Conservation (phyloP, 2,329 filamentous ascomycete species). For the Claviceps cyperi region DNA sequence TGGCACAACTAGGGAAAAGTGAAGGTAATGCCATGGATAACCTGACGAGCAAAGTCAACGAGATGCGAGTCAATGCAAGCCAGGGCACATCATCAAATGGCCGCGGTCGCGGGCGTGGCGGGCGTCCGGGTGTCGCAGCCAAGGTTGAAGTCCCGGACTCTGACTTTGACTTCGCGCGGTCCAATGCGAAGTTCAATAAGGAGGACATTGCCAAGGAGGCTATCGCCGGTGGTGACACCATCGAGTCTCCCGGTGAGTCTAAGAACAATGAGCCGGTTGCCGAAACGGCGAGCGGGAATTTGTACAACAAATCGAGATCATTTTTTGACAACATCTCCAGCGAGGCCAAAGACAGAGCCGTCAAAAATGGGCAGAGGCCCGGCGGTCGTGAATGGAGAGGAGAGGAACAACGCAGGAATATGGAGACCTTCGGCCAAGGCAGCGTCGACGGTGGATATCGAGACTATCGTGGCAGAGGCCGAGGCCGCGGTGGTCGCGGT, state of each 20-base stretch:
- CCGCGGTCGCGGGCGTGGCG: slow-evolving; percentile 35
- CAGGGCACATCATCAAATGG: slow-evolving; percentile 32
- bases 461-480: slow-evolving; percentile 65
- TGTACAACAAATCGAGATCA: slow-evolving; percentile 77
- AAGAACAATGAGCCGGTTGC: slow-evolving; percentile 25
- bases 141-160: slow-evolving; percentile 81
- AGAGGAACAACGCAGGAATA: slow-evolving; percentile 88
- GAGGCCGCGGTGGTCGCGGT: slow-evolving; percentile 48
- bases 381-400: slow-evolving; percentile 78
- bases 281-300: slow-evolving; percentile 23
- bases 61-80: slow-evolving; percentile 55
- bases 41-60: slow-evolving; percentile 58
- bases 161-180: slow-evolving; percentile 76
- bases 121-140: slow-evolving; percentile 26
- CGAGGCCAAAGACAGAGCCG: slow-evolving; percentile 77
- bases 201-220: slow-evolving; percentile 66
- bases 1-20: slow-evolving; percentile 49
- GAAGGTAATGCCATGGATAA: slow-evolving; percentile 48
- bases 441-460: slow-evolving; percentile 75
- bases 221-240: slow-evolving; percentile 58
- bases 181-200: slow-evolving; percentile 35
- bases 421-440: slow-evolving; percentile 94
- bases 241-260: slow-evolving; percentile 32
- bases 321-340: slow-evolving; percentile 99
- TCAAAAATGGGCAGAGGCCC: slow-evolving; percentile 51